Evolutionary conservation across 2,329 filamentous ascomycete species (phyloP).

Genomic region (Alternaria brassicae): DNA sequence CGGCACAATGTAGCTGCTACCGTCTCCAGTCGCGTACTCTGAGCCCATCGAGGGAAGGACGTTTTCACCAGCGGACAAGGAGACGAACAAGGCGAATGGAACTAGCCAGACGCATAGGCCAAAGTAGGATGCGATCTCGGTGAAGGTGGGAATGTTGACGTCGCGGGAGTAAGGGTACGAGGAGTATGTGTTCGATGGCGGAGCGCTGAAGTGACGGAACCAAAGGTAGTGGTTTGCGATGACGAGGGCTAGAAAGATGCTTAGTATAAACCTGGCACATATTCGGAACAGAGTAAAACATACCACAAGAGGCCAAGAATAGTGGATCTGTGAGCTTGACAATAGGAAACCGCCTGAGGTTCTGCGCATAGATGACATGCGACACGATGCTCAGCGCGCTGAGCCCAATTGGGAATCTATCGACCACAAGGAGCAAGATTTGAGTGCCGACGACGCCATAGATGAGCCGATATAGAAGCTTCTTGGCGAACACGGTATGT

Average conservation of each 20-base stretch:
- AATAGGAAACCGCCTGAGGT: constrained; percentile 76
- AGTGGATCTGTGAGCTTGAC: constrained; percentile 88
- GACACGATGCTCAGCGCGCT: constrained; percentile 78
- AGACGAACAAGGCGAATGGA: constrained; percentile 94
- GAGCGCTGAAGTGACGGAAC: constrained; percentile 88
- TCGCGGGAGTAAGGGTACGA: constrained; percentile 68
- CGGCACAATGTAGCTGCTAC: constrained; percentile 57
- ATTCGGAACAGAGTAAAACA: constrained; percentile 29
- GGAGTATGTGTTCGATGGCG: constrained; percentile 61
- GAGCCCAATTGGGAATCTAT: constrained; percentile 81
- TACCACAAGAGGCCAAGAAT: constrained; percentile 84
- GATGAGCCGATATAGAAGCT: constrained; percentile 83
- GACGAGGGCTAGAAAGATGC: constrained; percentile 68
- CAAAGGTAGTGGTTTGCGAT: constrained; percentile 91
- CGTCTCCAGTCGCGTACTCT: constrained; percentile 70
- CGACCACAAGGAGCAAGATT: constrained; percentile 75
- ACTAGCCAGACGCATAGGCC: constrained; percentile 96
- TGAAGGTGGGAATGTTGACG: constrained; percentile 76
- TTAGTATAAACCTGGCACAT: constrained; percentile 7
- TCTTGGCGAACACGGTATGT: constrained; percentile 91
- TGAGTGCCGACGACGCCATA: constrained; percentile 81
- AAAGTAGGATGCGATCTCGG: constrained; percentile 95
- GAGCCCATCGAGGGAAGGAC: constrained; percentile 91
- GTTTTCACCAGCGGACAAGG: constrained; percentile 91
- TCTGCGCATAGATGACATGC: constrained; percentile 86